Base-by-base conservation (phyloP, 176 grass and related monocot species). In the Otatea glauca region DNA sequence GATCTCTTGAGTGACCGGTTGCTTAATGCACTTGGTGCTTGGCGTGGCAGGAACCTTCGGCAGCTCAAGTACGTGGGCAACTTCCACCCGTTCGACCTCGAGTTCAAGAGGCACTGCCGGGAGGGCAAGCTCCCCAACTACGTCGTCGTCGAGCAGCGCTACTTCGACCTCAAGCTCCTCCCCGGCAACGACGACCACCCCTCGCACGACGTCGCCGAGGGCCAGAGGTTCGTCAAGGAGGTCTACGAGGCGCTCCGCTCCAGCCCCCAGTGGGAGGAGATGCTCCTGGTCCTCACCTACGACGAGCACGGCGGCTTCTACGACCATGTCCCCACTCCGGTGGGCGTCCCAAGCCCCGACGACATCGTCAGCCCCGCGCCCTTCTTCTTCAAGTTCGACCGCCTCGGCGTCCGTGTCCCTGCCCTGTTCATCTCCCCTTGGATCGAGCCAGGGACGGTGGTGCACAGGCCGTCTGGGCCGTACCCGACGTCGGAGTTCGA, bases 241-340 rank as follows among this genome's bases (percentile, higher is more conserved):
- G 81, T 97, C 0, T 97, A 94, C 65, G 92, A 94, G 84, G 90
- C 88, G 6, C 66, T 94, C 9, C 81, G 92, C 0, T 86, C 88
- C 1, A 75, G 95, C 3, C 95, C 90, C 2, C 95, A 97, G 73
- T 97, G 95, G 95, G 51, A 90, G 9, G 77, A 97, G 65, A 84
- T 64, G 63, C 61, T 97, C 17, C 88, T 97, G 51, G 23, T 97
- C 13, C 1, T 99, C 70, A 96, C 96, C 29, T 99, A 96, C 23
- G 96, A 99, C 49, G 96, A 99, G 86, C 96, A 99, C 34, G 93
- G 96, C 0, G 96, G 96, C 0, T 99, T 96, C 81, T 99, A 92
- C 6, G 96, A 96, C 83, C 96, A 99, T 14, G 96, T 99, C 1
- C 86, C 96, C 11, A 99, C 96, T 53, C 81, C 86, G 0, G 81